These are phyloP conservation scores for Colletotrichum somersetense DNA, from an alignment of 2,329 filamentous ascomycete species.

Conservation along the genomic window DNA sequence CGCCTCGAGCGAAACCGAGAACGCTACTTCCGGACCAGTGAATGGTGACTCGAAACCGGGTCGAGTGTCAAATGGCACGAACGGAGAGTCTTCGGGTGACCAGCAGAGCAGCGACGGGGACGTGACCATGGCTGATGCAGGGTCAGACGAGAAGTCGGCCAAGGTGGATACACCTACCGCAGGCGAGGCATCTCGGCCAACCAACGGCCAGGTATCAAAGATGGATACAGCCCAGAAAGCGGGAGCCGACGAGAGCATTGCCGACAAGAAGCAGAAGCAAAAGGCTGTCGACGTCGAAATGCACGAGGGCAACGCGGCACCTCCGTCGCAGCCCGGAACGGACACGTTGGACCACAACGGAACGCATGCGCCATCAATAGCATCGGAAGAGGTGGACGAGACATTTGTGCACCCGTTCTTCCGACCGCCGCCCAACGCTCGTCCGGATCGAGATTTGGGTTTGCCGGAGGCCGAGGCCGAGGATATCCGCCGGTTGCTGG, in stretches of 20 bases:
- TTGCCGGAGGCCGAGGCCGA: constrained; percentile 82
- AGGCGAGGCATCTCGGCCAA: constrained; percentile 42
- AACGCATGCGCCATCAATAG: constrained; percentile 33
- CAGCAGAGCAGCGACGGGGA: constrained; percentile 42
- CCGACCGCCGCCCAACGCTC: constrained; percentile 70
- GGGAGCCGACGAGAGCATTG: constrained; percentile 17
- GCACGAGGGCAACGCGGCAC: constrained; percentile 15
- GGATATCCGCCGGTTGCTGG: constrained; percentile 79
- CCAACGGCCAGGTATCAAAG: constrained; percentile 18
- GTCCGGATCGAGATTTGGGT: constrained; percentile 77
- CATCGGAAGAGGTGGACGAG: constrained; percentile 52
- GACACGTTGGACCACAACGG: constrained; percentile 9
- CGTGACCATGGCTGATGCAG: constrained; percentile 44
- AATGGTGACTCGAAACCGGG: constrained; percentile 42
- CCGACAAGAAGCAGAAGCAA: constrained; percentile 37
- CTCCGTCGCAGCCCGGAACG: constrained; percentile 5
- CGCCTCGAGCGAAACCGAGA: constrained; percentile 11
- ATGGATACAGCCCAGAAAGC: constrained; percentile 34
- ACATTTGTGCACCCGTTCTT: constrained; percentile 82
- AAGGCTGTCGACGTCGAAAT: constrained; percentile 33
- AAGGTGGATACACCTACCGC: constrained; percentile 34
- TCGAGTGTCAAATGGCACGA: constrained; percentile 42
- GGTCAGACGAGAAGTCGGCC: constrained; percentile 25
- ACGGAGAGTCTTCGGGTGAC: constrained; percentile 42
- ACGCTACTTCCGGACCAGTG: constrained; percentile 26